Conservation (phyloP, 345 rosid genomes). For the Citrus reticulata region DNA sequence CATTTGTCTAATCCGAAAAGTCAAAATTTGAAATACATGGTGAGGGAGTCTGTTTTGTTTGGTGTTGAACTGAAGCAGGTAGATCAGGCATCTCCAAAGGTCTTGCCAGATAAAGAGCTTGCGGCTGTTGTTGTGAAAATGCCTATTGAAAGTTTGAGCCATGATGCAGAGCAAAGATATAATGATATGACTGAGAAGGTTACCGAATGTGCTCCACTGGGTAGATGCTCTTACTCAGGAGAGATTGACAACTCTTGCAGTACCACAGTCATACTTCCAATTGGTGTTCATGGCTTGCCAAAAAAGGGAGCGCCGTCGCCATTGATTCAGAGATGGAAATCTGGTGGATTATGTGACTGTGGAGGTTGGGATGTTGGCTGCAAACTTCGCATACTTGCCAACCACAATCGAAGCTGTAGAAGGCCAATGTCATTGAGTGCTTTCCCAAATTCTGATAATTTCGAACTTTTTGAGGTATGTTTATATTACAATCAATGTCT, state of each 20-base stretch:
- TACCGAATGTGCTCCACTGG: slow-evolving; percentile 15
- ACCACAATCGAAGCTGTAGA: slow-evolving; percentile 20
- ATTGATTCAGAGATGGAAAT: slow-evolving; percentile 66
- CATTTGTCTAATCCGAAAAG: slow-evolving; percentile 24
- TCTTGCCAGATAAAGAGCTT: slow-evolving; percentile 45
- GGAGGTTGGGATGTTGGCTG: slow-evolving; percentile 99
- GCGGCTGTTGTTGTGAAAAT: slow-evolving; percentile 56
- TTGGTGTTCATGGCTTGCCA: slow-evolving; percentile 75
- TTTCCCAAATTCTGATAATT: slow-evolving; percentile 23
- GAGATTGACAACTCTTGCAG: slow-evolving; percentile 17
- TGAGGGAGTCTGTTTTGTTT: slow-evolving; percentile 61
- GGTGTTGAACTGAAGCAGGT: slow-evolving; percentile 36
- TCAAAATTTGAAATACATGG: slow-evolving; percentile 20
- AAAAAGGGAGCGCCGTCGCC: slow-evolving; percentile 58
- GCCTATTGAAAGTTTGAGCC: slow-evolving; percentile 19
- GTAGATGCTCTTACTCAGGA: slow-evolving; percentile 21
- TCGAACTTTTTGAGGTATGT: slow-evolving; percentile 63
- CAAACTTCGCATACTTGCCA: slow-evolving; percentile 47
- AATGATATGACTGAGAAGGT: slow-evolving; percentile 7
- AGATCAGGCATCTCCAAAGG: slow-evolving; percentile 30
- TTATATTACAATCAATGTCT: background rate
- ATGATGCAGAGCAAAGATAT: slow-evolving; percentile 13
- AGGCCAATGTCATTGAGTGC: slow-evolving; percentile 18
- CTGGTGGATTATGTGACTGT: slow-evolving; percentile 82
- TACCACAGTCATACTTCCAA: slow-evolving; percentile 60